These are phyloP conservation scores for Neonothopanus nambi DNA, from an alignment of 1,284 basidiomycete species.

Conservation along the genomic window DNA sequence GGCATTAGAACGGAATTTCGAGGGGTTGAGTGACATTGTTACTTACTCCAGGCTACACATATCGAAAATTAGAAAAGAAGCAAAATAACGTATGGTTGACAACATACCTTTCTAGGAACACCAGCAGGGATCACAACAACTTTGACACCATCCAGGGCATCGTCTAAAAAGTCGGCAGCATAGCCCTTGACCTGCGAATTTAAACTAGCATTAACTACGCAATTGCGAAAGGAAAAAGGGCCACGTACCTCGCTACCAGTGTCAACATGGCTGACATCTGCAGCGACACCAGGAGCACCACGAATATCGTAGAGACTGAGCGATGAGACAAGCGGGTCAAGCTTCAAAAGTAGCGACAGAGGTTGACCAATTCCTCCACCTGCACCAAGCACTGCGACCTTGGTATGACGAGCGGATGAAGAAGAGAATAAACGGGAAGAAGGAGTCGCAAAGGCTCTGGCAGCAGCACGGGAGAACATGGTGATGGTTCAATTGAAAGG, in stretches of 20 bases:
- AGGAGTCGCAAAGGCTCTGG: constrained; percentile 45
- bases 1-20: constrained; percentile 28
- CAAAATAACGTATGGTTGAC: constrained; percentile 6
- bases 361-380: constrained; percentile 94
- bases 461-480: constrained; percentile 61
- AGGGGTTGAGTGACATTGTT: constrained; percentile 7
- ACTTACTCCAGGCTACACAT: constrained; percentile 71
- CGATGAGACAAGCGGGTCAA: constrained; percentile 77
- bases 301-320: constrained; percentile 90
- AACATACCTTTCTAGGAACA: constrained; percentile 87
- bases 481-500: constrained; percentile 13
- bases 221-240: constrained; percentile 10
- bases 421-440: constrained; percentile 76
- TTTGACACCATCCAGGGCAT: constrained; percentile 83
- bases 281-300: constrained; percentile 90
- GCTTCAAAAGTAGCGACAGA: constrained; percentile 86
- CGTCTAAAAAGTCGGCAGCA: constrained; percentile 81
- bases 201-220: constrained; percentile 9
- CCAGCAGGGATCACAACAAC: constrained; percentile 98
- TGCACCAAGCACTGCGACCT: constrained; percentile 90
- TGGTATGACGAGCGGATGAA: constrained; percentile 69
- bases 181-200: constrained; percentile 72
- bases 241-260: constrained; percentile 75
- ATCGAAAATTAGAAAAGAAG: constrained; percentile 26
- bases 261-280: constrained; percentile 93